These are phyloP conservation scores for Aspergillus eucalypticola DNA, from an alignment of 2,329 filamentous ascomycete genomes.

Conservation along the genomic window DNA sequence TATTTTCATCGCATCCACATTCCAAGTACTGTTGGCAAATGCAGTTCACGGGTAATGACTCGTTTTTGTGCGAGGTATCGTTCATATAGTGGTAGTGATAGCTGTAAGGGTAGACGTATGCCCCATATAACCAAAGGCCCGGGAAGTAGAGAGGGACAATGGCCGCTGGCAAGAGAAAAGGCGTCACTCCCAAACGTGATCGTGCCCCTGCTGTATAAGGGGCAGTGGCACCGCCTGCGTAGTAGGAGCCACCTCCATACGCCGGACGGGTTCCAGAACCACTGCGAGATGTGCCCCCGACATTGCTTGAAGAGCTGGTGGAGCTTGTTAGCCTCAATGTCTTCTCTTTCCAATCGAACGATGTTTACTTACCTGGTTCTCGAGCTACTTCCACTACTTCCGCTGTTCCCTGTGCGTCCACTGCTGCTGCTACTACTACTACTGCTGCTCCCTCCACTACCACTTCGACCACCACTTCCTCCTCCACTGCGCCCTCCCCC, in stretches of 20 bases:
- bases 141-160: slow-evolving; percentile 50
- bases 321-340: background rate
- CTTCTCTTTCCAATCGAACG: background rate
- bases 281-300: slow-evolving; percentile 31
- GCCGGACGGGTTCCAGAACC: slow-evolving; percentile 47
- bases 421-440: slow-evolving; percentile 15
- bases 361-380: slow-evolving; percentile 21
- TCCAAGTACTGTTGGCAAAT: slow-evolving; percentile 55
- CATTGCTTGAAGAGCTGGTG: slow-evolving; percentile 27
- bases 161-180: slow-evolving; percentile 51
- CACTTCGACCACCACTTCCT: slow-evolving; percentile 29
- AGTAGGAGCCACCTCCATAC: slow-evolving; percentile 55
- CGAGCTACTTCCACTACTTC: slow-evolving; percentile 23
- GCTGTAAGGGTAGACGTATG: slow-evolving; percentile 57
- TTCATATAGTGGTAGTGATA: slow-evolving; percentile 52
- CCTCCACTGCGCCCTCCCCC: slow-evolving; percentile 35
- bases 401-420: slow-evolving; percentile 23
- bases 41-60: slow-evolving; percentile 56
- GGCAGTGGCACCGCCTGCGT: slow-evolving; percentile 54
- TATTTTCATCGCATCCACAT: slow-evolving; percentile 60
- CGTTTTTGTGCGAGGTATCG: slow-evolving; percentile 48
- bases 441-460: slow-evolving; percentile 28
- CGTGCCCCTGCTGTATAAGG: slow-evolving; percentile 52
- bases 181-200: slow-evolving; percentile 52
- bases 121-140: slow-evolving; percentile 57